Evolutionary conservation across 2,329 filamentous ascomycete genomes (phyloP).

Genomic region (Grosmannia serpens): DNA sequence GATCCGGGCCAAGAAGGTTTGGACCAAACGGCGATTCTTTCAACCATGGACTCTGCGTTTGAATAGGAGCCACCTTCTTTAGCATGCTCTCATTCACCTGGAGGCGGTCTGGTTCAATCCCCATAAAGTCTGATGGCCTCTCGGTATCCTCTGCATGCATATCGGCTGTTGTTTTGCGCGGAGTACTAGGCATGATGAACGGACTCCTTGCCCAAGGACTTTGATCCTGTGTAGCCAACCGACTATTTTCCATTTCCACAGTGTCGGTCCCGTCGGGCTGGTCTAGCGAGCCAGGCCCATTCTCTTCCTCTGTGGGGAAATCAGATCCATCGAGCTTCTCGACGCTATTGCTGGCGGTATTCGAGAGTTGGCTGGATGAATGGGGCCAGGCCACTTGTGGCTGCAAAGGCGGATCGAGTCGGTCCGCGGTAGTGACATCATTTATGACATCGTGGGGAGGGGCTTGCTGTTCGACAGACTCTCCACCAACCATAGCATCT

Average conservation of each 20-base stretch:
- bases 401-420: no score
- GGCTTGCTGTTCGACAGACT: background rate
- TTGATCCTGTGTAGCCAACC: conserved; percentile 12
- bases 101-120: background rate
- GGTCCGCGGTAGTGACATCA: no score
- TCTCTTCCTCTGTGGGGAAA: background rate
- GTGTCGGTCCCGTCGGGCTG: background rate
- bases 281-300: background rate
- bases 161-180: background rate
- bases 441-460: background rate
- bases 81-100: background rate
- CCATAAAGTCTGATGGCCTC: background rate
- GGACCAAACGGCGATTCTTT: background rate
- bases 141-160: background rate
- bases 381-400: no score
- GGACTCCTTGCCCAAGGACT: conserved; percentile 9
- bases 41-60: conserved; percentile 4
- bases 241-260: background rate
- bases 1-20: background rate
- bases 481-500: background rate
- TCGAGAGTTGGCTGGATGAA: background rate
- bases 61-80: background rate
- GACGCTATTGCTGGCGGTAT: background rate
- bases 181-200: background rate
- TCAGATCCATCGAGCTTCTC: background rate